phyloP scores from a whole-genome alignment of 495 filamentous ascomycete species.

The Cercophora scortea region DNA sequence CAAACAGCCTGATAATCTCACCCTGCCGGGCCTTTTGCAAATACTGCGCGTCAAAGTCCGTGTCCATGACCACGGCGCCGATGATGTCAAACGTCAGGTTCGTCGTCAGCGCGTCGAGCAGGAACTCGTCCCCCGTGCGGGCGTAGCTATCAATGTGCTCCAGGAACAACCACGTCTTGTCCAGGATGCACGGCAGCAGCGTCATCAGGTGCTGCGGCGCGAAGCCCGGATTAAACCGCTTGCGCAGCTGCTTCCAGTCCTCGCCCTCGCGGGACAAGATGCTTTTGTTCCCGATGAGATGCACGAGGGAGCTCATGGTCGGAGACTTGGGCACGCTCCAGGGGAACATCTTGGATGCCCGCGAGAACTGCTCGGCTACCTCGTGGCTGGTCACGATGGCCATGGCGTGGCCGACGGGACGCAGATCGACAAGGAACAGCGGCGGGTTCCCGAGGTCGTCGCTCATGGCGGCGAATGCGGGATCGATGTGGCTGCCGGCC shows the following conservation, averaged over 20 bases:
- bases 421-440: conserved; percentile 26
- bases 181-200: conserved; percentile 30
- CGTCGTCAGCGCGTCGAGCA: conserved; percentile 13
- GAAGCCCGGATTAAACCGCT: conserved; percentile 36
- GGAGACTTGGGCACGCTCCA: conserved; percentile 39
- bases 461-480: conserved; percentile 12
- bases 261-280: conserved; percentile 25
- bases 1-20: conserved; percentile 20
- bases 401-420: conserved; percentile 25
- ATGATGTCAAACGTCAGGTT: conserved; percentile 36
- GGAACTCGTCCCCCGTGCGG: conserved; percentile 19
- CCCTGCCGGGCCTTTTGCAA: conserved; percentile 8
- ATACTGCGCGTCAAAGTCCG: conserved; percentile 21
- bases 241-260: conserved; percentile 32
- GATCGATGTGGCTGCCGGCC: conserved; percentile 18
- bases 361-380: conserved; percentile 35
- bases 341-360: conserved; percentile 26
- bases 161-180: conserved; percentile 28
- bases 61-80: conserved; percentile 27
- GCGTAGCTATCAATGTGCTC: conserved; percentile 18
- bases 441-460: conserved; percentile 18
- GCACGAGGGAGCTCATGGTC: conserved; percentile 15
- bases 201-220: conserved; percentile 32
- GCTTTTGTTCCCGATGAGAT: conserved; percentile 29
- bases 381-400: conserved; percentile 36